These are phyloP conservation scores for Telfairia occidentalis DNA, from an alignment of 331 rosid genomes.

Conservation along the genomic window DNA sequence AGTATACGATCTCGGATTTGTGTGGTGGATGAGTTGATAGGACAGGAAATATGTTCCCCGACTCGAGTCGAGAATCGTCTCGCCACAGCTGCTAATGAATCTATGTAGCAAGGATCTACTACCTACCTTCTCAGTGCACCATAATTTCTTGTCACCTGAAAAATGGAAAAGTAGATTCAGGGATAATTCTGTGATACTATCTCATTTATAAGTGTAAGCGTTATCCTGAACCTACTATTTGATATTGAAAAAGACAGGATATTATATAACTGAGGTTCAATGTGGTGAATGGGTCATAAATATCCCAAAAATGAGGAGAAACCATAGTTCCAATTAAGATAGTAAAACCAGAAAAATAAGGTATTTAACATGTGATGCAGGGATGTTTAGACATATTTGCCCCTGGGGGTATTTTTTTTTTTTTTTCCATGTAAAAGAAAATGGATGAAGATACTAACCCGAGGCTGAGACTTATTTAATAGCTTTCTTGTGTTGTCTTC, in stretches of 20 bases:
- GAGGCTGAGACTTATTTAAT: conserved; percentile 53
- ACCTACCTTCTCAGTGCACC: conserved; percentile 60
- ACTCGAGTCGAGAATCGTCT: not conserved
- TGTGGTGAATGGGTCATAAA: not conserved
- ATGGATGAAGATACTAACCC: conserved; percentile 37
- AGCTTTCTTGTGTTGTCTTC: conserved; percentile 35
- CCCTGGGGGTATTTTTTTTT: too few relatives aligned
- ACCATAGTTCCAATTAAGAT: not conserved
- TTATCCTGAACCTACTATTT: not conserved
- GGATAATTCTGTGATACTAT: not conserved
- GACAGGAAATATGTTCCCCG: not conserved
- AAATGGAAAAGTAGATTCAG: not conserved
- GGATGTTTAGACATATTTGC: not conserved
- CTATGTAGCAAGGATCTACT: not conserved
- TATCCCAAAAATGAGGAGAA: not conserved
- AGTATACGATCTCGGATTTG: not conserved
- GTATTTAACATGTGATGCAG: not conserved
- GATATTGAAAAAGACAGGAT: not conserved
- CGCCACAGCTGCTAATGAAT: not conserved
- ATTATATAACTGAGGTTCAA: not conserved
- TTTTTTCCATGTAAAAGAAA: conserved; percentile 10
- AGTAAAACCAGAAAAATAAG: not conserved
- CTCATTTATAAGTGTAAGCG: not conserved
- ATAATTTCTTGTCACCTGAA: conserved; percentile 74
- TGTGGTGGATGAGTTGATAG: not conserved